Percentiles rank a stretch among this genome's conserved stretches.
Conservation (phyloP, 257 asterid genomes). For the Petrea volubilis region DNA sequence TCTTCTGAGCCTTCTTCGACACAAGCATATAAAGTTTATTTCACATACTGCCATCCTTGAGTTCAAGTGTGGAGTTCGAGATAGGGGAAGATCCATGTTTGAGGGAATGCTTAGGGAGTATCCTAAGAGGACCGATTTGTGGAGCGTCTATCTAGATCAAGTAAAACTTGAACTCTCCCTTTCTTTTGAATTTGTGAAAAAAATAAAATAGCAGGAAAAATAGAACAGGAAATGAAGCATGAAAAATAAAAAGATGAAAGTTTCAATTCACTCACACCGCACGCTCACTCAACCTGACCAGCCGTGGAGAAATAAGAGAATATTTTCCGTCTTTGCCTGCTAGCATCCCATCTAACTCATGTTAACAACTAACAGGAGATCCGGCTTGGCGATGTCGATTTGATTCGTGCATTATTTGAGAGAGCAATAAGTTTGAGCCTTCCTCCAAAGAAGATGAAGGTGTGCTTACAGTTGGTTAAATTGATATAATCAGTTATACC, state of each 20-base stretch:
- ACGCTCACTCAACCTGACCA: not conserved
- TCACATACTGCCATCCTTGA: too few relatives aligned
- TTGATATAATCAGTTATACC: not conserved
- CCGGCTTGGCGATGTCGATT: too few relatives aligned
- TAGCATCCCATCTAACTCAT: slow-evolving; percentile 4
- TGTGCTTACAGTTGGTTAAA: slow-evolving; percentile 17
- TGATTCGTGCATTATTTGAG: too few relatives aligned
- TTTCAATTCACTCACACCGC: not conserved
- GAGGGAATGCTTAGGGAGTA: slow-evolving; percentile 85
- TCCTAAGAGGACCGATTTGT: too few relatives aligned
- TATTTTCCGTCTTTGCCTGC: not conserved
- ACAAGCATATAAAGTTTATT: too few relatives aligned
- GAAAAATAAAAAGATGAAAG: not conserved
- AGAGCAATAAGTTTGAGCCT: too few relatives aligned
- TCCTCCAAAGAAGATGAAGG: slow-evolving; percentile 97
- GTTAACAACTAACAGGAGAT: too few relatives aligned
- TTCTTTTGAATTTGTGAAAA: too few relatives aligned
- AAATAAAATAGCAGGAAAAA: too few relatives aligned
- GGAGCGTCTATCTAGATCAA: too few relatives aligned
- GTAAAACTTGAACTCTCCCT: too few relatives aligned
- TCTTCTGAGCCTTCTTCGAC: too few relatives aligned
- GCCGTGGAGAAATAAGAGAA: not conserved
- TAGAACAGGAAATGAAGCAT: not conserved
- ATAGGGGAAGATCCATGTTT: slow-evolving; percentile 84
- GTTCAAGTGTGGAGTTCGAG: slow-evolving; percentile 86